Evolutionary conservation across 2,329 filamentous ascomycete genomes (phyloP).

Genomic region (Rutstroemia sp.): DNA sequence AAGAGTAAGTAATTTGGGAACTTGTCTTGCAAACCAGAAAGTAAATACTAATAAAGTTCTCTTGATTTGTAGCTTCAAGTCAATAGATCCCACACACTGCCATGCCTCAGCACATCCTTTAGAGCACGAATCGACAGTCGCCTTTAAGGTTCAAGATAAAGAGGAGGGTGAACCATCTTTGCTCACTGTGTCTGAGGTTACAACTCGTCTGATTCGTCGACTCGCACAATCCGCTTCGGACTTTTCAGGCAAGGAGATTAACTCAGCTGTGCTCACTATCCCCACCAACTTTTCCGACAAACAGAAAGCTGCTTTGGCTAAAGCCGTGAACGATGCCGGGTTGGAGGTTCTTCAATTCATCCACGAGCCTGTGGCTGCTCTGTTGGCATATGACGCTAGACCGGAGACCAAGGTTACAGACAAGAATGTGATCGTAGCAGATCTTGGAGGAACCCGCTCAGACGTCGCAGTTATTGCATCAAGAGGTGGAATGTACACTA

Average conservation of each 20-base stretch:
- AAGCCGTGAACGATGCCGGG: constrained; percentile 71
- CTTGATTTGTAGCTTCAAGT: constrained; percentile 60
- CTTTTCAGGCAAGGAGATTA: constrained; percentile 88
- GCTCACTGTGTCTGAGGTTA: constrained; percentile 71
- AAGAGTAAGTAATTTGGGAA: constrained; percentile 56
- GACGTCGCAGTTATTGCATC: constrained; percentile 88
- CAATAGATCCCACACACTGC: constrained; percentile 91
- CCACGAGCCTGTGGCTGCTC: constrained; percentile 79
- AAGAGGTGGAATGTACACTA: constrained; percentile 91
- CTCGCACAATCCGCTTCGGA: constrained; percentile 79
- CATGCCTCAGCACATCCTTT: constrained; percentile 88
- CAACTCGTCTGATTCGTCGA: constrained; percentile 77
- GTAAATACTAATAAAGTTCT: constrained; percentile 17
- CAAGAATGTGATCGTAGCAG: constrained; percentile 86
- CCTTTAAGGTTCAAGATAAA: constrained; percentile 80
- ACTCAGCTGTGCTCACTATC: constrained; percentile 87
- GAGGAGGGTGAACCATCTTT: constrained; percentile 56
- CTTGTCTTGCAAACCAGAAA: not conserved
- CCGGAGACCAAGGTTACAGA: constrained; percentile 68
- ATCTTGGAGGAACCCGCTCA: constrained; percentile 86
- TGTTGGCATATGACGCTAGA: constrained; percentile 86
- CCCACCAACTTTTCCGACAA: constrained; percentile 88
- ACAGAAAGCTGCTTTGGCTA: constrained; percentile 73
- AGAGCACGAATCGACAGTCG: constrained; percentile 62
- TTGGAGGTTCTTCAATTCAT: constrained; percentile 91